Conservation (phyloP, 169 alveolate species). For the Perkinsus olseni region DNA sequence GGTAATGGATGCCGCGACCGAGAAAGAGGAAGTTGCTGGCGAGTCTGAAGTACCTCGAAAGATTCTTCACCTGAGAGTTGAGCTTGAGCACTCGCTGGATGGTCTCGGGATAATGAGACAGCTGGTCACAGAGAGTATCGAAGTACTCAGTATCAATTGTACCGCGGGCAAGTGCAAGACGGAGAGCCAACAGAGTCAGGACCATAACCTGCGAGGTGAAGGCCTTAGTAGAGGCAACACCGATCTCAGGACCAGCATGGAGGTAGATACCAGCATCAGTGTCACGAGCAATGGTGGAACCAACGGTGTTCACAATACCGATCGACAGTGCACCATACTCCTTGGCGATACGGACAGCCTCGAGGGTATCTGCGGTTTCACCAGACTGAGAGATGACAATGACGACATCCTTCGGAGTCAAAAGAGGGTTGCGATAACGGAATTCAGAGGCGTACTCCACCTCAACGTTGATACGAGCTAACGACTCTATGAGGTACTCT, state of each 20-base stretch:
- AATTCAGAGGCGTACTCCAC: slow-evolving; percentile 44
- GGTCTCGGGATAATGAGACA: slow-evolving; percentile 49
- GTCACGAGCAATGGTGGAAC: slow-evolving; percentile 68
- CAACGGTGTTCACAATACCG: slow-evolving; percentile 78
- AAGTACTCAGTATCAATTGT: slow-evolving; percentile 28
- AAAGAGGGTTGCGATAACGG: slow-evolving; percentile 34
- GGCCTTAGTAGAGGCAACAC: slow-evolving; percentile 93
- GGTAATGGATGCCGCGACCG: slow-evolving; percentile 80
- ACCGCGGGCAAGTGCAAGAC: slow-evolving; percentile 66
- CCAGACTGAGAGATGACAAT: slow-evolving; percentile 73
- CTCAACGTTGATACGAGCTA: slow-evolving; percentile 25
- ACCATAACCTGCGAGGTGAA: slow-evolving; percentile 79
- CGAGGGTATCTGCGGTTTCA: slow-evolving; percentile 75
- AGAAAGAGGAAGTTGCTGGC: slow-evolving; percentile 27
- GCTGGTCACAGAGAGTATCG: slow-evolving; percentile 36
- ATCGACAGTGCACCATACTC: slow-evolving; percentile 45
- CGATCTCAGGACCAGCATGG: slow-evolving; percentile 92
- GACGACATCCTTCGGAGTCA: slow-evolving; percentile 32
- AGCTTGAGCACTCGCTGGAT: slow-evolving; percentile 34
- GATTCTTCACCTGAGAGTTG: slow-evolving; percentile 10
- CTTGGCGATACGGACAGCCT: slow-evolving; percentile 43
- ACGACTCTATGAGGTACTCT: slow-evolving; percentile 23
- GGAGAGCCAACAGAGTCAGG: slow-evolving; percentile 63
- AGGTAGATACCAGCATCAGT: slow-evolving; percentile 75
- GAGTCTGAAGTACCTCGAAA: background rate